Conservation (phyloP, 164 flowering plant genomes). For the Nelumbo lutea region DNA sequence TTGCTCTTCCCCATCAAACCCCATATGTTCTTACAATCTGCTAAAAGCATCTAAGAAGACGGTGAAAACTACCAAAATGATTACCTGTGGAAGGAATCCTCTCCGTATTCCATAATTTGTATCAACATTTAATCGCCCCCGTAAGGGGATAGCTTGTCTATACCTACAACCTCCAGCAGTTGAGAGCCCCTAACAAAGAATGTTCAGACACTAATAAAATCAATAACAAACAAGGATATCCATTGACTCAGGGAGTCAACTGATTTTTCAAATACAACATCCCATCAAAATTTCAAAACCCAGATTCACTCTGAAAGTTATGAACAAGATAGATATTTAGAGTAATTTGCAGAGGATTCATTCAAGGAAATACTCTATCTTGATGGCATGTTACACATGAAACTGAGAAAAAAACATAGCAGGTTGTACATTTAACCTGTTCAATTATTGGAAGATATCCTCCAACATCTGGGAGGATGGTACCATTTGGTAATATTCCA, state of each 20-base stretch:
- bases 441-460: constrained; percentile 91
- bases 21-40: too few species aligned
- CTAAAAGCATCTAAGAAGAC: background rate
- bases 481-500: constrained; percentile 66
- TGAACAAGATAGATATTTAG: background rate
- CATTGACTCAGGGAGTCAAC: background rate
- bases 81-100: constrained; percentile 86
- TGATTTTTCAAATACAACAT: background rate
- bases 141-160: constrained; percentile 86
- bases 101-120: constrained; percentile 70
- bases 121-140: constrained; percentile 69
- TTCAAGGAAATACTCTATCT: background rate
- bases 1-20: too few species aligned
- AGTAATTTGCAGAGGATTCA: background rate
- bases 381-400: background rate
- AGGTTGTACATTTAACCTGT: constrained; percentile 40
- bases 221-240: background rate
- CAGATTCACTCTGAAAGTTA: background rate
- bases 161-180: constrained; percentile 85
- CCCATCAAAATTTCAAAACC: background rate
- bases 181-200: constrained; percentile 48
- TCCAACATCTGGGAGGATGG: constrained; percentile 74
- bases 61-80: background rate
- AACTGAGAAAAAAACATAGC: background rate
- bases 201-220: constrained; percentile 2